Percentiles rank a stretch among this genome's conserved stretches.
These are phyloP conservation scores for Ambrosiella xylebori DNA, from an alignment of 2,329 filamentous ascomycete species.

Conservation along the genomic window DNA sequence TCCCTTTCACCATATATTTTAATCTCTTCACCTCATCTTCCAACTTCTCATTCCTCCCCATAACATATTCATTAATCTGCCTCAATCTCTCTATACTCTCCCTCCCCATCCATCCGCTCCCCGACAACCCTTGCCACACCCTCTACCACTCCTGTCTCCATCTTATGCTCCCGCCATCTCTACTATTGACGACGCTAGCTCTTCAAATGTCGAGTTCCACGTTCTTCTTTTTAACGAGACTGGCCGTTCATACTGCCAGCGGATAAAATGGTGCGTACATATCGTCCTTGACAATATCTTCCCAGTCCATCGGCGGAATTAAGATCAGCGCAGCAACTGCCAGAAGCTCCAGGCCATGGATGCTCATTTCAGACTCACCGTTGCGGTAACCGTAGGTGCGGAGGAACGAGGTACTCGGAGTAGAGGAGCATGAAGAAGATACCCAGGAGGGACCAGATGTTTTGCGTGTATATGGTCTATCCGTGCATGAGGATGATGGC, in stretches of 20 bases:
- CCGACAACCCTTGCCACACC: too few species aligned
- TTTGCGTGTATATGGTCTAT: slow-evolving; percentile 65
- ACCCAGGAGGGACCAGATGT: slow-evolving; percentile 76
- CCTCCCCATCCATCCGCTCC: background rate
- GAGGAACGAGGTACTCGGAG: slow-evolving; percentile 46
- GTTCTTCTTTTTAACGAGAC: slow-evolving; percentile 19
- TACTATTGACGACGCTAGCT: slow-evolving; percentile 21
- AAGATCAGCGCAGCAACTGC: slow-evolving; percentile 60
- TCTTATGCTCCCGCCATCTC: background rate
- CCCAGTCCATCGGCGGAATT: slow-evolving; percentile 46
- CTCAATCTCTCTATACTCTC: background rate
- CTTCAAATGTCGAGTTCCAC: slow-evolving; percentile 40
- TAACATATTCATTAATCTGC: background rate
- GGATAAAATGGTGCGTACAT: slow-evolving; percentile 39
- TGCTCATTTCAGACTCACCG: slow-evolving; percentile 29
- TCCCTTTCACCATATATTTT: background rate
- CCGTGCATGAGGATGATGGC: slow-evolving; percentile 61
- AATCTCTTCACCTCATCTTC: background rate
- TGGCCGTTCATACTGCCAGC: slow-evolving; percentile 35
- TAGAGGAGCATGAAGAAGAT: slow-evolving; percentile 62
- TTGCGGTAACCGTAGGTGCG: slow-evolving; percentile 46
- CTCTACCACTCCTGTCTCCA: background rate
- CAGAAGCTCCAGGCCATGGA: slow-evolving; percentile 63
- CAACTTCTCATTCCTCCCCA: background rate
- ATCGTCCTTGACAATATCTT: slow-evolving; percentile 42